phyloP scores from a whole-genome alignment of 768 basidiomycete species.

The Xerocomellus dryophilus region DNA sequence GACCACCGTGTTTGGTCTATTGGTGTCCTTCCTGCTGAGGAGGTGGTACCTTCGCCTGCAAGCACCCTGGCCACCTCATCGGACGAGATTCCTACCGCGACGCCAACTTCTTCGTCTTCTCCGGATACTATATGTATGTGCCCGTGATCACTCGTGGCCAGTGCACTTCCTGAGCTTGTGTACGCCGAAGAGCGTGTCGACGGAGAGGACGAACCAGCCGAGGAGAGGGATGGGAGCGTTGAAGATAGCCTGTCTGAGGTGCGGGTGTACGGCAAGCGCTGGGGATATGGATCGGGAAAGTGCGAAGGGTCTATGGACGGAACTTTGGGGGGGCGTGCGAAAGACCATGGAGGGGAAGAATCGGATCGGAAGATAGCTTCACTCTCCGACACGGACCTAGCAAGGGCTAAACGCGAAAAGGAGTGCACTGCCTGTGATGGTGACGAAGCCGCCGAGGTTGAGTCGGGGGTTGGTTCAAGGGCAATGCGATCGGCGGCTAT shows the following conservation, averaged over 20 bases:
- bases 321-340: constrained; percentile 44
- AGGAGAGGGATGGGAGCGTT: constrained; percentile 59
- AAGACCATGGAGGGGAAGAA: constrained; percentile 34
- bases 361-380: constrained; percentile 40
- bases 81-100: constrained; percentile 59
- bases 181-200: constrained; percentile 79
- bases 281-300: constrained; percentile 72
- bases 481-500: constrained; percentile 11
- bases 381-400: constrained; percentile 40
- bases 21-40: constrained; percentile 49
- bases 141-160: constrained; percentile 57
- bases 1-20: constrained; percentile 72
- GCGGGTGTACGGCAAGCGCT: constrained; percentile 46
- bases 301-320: constrained; percentile 58
- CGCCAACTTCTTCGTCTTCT: constrained; percentile 50
- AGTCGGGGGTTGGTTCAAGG: constrained; percentile 8
- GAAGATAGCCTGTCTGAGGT: constrained; percentile 35
- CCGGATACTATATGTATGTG: constrained; percentile 64
- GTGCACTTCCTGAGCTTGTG: constrained; percentile 64
- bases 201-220: constrained; percentile 64
- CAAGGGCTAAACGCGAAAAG: constrained; percentile 34
- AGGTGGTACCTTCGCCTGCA: constrained; percentile 46
- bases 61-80: constrained; percentile 65
- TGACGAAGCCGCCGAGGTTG: constrained; percentile 24
- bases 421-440: constrained; percentile 25